Evolutionary conservation across 768 basidiomycete species (phyloP), one percentile per base, ranked within the genome.

Genomic region (Phlebiopsis gigantea): DNA sequence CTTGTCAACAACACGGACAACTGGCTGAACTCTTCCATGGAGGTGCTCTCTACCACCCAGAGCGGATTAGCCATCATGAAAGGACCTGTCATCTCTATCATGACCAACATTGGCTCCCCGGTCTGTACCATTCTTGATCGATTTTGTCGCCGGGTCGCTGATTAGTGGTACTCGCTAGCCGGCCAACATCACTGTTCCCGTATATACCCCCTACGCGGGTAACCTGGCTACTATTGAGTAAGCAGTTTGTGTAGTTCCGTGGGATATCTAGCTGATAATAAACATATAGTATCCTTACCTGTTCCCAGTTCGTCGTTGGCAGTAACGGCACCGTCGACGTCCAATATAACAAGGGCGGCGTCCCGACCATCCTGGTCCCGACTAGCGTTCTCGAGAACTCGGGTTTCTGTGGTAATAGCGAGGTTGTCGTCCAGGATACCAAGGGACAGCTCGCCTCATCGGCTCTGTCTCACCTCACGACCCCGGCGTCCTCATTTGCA

Each of bases 31-130:
- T 75, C 80, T 57, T 69, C 74, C 34, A 75, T 78, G 26, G 65
- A 81, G 56, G 76, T 89, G 15, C 68, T 89, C 22, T 75, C 79
- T 5, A 64, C 73, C 15, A 78, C 77, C 41, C 63, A 72, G 9
- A 67, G 79, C 57, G 81, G 81, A 26, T 69, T 90, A n/a, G 83
- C 79, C 17, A 70, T 90, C 58, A 77, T 79, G 72, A 89, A 87
- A 63, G 87, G 85, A 12, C 64, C 74, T 19, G 78, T 87, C 9
- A 72, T 88, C 48, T 76, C 81, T 12, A 69, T 90, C 41, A 59
- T 85, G 60, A 90, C 86, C 22, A 88, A 85, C 69, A 81, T 89
- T 58, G 89, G 87, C 29, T 87, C 86, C 54, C 85, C 87, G 21
- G 87, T 88, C 65, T 55, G 78, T 58, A 24, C 60, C 1, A 5